Conservation (phyloP, 1,139 yeast genomes). For the Barnettozyma hawaiiensis region DNA sequence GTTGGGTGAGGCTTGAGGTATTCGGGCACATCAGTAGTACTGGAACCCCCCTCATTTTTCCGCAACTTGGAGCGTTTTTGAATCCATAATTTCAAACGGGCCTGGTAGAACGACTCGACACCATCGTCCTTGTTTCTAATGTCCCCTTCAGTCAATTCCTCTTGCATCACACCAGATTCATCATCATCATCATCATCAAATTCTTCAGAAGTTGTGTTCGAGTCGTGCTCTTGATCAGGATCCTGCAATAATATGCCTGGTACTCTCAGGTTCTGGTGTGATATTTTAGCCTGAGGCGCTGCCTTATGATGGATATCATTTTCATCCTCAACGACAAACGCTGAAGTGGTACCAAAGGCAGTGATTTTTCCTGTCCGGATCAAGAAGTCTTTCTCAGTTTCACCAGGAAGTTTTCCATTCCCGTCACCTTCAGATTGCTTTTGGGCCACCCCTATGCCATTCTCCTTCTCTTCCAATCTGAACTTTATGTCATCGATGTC, state of each 20-base stretch:
- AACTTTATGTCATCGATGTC: constrained; percentile 65
- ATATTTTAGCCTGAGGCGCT: constrained; percentile 16
- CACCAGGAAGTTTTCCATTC: constrained; percentile 49
- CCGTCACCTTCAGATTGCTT: constrained; percentile 20
- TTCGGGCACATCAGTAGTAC: constrained; percentile 30
- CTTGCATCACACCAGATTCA: constrained; percentile 8
- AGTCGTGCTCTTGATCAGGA: constrained; percentile 17
- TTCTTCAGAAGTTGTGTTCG: neutral
- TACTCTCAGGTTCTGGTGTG: constrained; percentile 39
- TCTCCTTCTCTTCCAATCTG: constrained; percentile 39
- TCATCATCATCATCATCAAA: neutral
- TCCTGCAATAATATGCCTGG: constrained; percentile 36
- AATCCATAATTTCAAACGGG: constrained; percentile 57
- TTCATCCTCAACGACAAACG: constrained; percentile 40
- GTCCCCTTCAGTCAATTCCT: constrained; percentile 27
- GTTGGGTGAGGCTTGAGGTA: constrained; percentile 77
- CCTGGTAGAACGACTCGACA: constrained; percentile 55
- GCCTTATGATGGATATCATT: constrained; percentile 23
- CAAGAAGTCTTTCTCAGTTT: constrained; percentile 71
- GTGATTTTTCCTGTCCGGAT: constrained; percentile 90
- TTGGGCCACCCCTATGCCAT: constrained; percentile 24
- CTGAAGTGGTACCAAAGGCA: constrained; percentile 75
- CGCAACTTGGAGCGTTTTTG: constrained; percentile 35
- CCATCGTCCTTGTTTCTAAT: constrained; percentile 69
- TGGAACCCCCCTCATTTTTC: constrained; percentile 20